Evolutionary conservation across 2,329 filamentous ascomycete genomes (phyloP).

Genomic region (Neoascochyta sp.): DNA sequence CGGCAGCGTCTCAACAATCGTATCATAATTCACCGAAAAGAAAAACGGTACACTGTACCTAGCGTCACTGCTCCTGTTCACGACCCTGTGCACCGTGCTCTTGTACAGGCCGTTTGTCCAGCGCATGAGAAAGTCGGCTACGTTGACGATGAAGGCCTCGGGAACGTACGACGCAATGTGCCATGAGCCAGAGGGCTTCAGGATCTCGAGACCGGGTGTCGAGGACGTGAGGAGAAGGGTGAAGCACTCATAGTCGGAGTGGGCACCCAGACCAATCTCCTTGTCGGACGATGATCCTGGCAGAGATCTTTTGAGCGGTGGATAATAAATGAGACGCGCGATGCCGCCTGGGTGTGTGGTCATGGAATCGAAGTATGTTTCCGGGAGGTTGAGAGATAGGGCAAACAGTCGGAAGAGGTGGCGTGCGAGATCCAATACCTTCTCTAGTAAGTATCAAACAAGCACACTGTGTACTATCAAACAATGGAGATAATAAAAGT

Average conservation of each 20-base stretch:
- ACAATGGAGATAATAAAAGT: too few relatives aligned
- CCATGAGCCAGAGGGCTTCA: constrained; percentile 31
- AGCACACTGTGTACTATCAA: too few relatives aligned
- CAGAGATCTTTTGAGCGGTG: constrained; percentile 25
- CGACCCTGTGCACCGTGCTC: constrained; percentile 49
- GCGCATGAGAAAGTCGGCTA: constrained; percentile 51
- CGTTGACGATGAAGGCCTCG: constrained; percentile 51
- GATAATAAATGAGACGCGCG: constrained; percentile 40
- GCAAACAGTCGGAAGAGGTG: constrained; percentile 44
- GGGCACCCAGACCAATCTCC: constrained; percentile 39
- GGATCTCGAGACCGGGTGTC: constrained; percentile 32
- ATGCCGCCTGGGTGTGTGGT: constrained; percentile 43
- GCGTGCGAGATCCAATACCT: constrained; percentile 38
- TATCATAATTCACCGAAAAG: constrained; percentile 44
- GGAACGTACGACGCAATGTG: constrained; percentile 37
- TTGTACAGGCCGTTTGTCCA: constrained; percentile 51
- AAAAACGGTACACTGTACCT: constrained; percentile 49
- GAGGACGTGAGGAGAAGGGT: constrained; percentile 31
- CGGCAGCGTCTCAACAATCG: constrained; percentile 38
- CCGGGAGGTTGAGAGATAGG: constrained; percentile 36
- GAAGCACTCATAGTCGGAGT: constrained; percentile 36
- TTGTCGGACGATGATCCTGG: constrained; percentile 12
- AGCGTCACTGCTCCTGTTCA: constrained; percentile 40
- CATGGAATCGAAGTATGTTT: constrained; percentile 42
- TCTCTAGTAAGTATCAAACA: not conserved